phyloP scores from a whole-genome alignment of 1,139 yeast genomes.

The Spathaspora sp. region DNA sequence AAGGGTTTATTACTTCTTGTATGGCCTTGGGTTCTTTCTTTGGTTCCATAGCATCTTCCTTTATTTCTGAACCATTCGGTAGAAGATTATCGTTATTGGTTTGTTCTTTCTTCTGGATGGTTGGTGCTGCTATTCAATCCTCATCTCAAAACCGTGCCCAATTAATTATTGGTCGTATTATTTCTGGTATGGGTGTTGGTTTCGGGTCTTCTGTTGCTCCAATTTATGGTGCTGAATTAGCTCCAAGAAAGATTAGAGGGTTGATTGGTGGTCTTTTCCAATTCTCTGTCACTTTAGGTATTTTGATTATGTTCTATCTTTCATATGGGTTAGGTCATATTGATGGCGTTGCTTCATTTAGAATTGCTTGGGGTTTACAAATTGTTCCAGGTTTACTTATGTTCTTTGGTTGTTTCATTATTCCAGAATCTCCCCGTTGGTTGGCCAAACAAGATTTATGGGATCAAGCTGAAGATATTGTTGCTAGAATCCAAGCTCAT shows the following conservation, averaged over 20 bases:
- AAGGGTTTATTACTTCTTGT: constrained; percentile 61
- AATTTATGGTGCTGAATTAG: constrained; percentile 71
- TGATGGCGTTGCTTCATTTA: constrained; percentile 51
- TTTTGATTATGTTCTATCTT: constrained; percentile 56
- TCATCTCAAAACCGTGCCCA: constrained; percentile 47
- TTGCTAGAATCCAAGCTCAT: constrained; percentile 52
- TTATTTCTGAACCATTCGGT: constrained; percentile 56
- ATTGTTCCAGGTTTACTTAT: constrained; percentile 58
- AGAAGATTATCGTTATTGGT: constrained; percentile 54
- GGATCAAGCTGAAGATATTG: constrained; percentile 59
- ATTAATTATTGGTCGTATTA: constrained; percentile 58
- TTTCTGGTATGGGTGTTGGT: constrained; percentile 72
- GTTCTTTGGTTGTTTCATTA: constrained; percentile 45
- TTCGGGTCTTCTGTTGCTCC: constrained; percentile 71
- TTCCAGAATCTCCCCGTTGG: constrained; percentile 81
- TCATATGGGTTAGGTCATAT: constrained; percentile 59
- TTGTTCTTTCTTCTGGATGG: constrained; percentile 47
- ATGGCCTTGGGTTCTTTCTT: constrained; percentile 61
- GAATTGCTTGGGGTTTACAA: constrained; percentile 71
- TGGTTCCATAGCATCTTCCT: constrained; percentile 52
- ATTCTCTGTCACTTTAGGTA: constrained; percentile 69
- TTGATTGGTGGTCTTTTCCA: constrained; percentile 66
- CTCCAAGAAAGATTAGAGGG: constrained; percentile 68
- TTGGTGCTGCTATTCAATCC: constrained; percentile 52
- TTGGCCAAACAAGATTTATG: constrained; percentile 60